phyloP scores from a whole-genome alignment of 495 filamentous ascomycete species.

The Penicillium verhagenii region DNA sequence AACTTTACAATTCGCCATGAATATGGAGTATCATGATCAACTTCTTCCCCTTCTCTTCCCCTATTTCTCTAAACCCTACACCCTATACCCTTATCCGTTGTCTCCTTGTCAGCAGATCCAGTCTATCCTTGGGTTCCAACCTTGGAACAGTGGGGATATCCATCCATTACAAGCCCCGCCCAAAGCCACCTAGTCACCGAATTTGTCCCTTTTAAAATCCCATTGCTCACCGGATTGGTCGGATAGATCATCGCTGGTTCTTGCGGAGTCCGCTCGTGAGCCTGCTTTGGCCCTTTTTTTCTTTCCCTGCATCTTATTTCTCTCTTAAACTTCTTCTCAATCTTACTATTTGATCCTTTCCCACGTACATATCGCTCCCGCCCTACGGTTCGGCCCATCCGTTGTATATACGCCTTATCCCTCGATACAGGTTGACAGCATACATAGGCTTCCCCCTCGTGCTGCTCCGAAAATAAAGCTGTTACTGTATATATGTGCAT shows the following conservation, averaged over 20 bases:
- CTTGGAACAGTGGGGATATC: conserved; percentile 11
- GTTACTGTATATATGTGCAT: neutral
- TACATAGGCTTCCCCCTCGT: neutral
- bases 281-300: neutral
- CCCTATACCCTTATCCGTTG: neutral
- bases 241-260: neutral
- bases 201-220: neutral
- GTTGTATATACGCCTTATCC: neutral
- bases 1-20: neutral
- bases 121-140: neutral
- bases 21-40: too few species aligned
- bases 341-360: neutral
- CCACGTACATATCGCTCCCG: neutral
- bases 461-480: neutral
- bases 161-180: conserved; percentile 20
- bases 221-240: conserved; percentile 1
- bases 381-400: neutral
- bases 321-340: neutral
- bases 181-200: neutral
- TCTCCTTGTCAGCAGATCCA: neutral
- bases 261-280: neutral
- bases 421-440: neutral
- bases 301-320: too few species aligned
- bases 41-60: neutral
- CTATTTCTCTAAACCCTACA: neutral